Base-by-base conservation (phyloP, 2,329 filamentous ascomycete species). In the Colletotrichum musae region DNA sequence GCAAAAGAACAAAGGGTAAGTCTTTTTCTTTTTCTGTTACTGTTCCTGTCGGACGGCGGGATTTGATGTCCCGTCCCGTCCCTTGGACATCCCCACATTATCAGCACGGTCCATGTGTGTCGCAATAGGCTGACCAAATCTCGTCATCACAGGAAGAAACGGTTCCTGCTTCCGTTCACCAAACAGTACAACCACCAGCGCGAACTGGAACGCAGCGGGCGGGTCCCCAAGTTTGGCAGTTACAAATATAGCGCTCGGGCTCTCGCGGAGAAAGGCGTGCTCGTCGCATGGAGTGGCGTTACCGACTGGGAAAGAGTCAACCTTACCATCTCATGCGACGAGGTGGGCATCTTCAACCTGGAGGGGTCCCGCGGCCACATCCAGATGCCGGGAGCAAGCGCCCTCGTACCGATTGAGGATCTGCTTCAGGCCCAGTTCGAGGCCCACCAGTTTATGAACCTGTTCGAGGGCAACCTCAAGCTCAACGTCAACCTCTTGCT, bases 151-250 rank as follows among this genome's bases (percentile, higher is more conserved):
- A 91, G 92, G 71, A 97, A 97, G 84, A 97, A 97, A 80, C 90
- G 93, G 61, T 98, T 98, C 86, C 87, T 98, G 64, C 88, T 99
- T 80, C 96, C 96, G 15, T 99, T 99, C 80, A 98, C 95, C 26
- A 97, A 97, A 77, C 96, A 99, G 81, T 99, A 97, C 89, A 97
- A 98, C 81, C 96, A 99, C 82, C 94, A 98, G 83, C 92, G 94
- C 73, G 96, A 99, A 82, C 91, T 99, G 39, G 94, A 98, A 78
- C 92, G 94, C 68, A 92, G 93, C 7, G 96, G 96, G 32, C 94
- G 95, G 58, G 94, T 72, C 61, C 97, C 97, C 80, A 97, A 97
- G 79, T 99, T 99, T 78, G 96, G 97, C 72, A 97, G 93, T 45
- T 99, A 93, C 90, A 98, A 98, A 84, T 99, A 99, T 84, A 95